A percentile compares a stretch with the other conserved stretches of the same genome.
Conservation (phyloP, 2,329 filamentous ascomycete genomes). For the Colletotrichum sidae region DNA sequence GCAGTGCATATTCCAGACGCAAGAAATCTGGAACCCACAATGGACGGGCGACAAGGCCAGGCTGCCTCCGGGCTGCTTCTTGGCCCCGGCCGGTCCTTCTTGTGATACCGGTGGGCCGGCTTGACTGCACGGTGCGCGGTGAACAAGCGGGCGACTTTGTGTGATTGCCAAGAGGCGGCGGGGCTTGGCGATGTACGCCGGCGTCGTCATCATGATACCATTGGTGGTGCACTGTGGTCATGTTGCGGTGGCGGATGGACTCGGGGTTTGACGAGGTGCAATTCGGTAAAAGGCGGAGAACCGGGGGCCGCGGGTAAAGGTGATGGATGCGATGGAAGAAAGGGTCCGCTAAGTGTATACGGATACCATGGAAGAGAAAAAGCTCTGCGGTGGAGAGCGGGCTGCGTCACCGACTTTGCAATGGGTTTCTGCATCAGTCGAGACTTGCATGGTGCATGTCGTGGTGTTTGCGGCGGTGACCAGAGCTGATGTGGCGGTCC, state of each 20-base stretch:
- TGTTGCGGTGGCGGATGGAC: not conserved
- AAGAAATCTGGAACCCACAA: too few species aligned
- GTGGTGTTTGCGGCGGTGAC: too few species aligned
- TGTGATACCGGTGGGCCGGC: slow-evolving; percentile 20
- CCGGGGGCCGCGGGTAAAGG: slow-evolving; percentile 26
- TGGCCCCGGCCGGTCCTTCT: slow-evolving; percentile 10
- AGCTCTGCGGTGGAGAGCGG: slow-evolving; percentile 2
- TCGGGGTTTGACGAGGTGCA: not conserved
- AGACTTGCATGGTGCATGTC: too few species aligned
- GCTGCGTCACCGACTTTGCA: slow-evolving; percentile 20
- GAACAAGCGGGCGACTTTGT: slow-evolving; percentile 2
- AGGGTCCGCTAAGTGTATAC: not conserved
- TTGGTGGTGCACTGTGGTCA: slow-evolving; percentile 16
- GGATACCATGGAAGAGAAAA: not conserved
- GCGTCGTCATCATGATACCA: slow-evolving; percentile 25
- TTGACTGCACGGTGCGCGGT: slow-evolving; percentile 19
- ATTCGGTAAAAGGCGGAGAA: not conserved
- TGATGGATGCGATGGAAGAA: not conserved
- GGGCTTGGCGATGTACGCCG: slow-evolving; percentile 28
- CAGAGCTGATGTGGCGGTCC: too few species aligned
- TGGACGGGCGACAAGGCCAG: too few species aligned
- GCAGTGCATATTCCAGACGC: too few species aligned
- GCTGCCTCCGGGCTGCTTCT: not conserved
- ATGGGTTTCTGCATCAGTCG: too few species aligned
- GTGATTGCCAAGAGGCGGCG: slow-evolving; percentile 25